Evolutionary conservation across 2,329 filamentous ascomycete genomes (phyloP).

Genomic region (Aspergillus fumigatiaffinis): DNA sequence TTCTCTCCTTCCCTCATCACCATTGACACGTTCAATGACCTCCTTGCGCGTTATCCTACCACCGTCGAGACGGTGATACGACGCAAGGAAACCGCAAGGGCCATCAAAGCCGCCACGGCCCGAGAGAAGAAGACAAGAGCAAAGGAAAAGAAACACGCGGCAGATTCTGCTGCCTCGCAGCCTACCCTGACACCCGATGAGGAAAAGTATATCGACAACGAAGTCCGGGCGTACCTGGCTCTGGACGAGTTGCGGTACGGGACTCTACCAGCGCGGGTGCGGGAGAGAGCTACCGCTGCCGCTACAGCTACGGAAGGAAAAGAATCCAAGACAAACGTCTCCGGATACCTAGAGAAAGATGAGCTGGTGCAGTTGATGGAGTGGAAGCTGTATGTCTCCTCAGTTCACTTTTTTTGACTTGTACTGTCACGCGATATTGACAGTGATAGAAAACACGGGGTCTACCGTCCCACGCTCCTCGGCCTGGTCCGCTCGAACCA

Average conservation of each 20-base stretch:
- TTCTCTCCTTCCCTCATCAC: slow-evolving; percentile 26
- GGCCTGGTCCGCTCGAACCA: slow-evolving; percentile 38
- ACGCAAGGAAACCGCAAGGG: slow-evolving; percentile 17
- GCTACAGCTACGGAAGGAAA: slow-evolving; percentile 13
- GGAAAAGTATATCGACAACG: slow-evolving; percentile 6
- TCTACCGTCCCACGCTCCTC: slow-evolving; percentile 36
- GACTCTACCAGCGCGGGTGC: slow-evolving; percentile 24
- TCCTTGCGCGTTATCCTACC: slow-evolving; percentile 24
- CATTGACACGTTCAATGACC: slow-evolving; percentile 20
- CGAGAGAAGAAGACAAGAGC: slow-evolving; percentile 1
- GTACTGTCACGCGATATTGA: neutral
- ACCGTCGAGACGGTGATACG: slow-evolving; percentile 24
- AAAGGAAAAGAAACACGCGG: slow-evolving; percentile 1
- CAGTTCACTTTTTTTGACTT: neutral
- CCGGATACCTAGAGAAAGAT: slow-evolving; percentile 26
- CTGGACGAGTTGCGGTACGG: slow-evolving; percentile 40
- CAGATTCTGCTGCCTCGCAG: neutral
- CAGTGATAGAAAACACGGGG: slow-evolving; percentile 35
- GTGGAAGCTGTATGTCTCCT: slow-evolving; percentile 41
- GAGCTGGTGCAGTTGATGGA: slow-evolving; percentile 38
- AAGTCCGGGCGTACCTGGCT: slow-evolving; percentile 24
- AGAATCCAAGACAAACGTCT: slow-evolving; percentile 2
- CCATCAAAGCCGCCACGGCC: neutral
- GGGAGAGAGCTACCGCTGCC: slow-evolving; percentile 9
- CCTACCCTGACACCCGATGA: neutral